Conservation (phyloP, 352 stramenopile genomes). For the Plasmopara viticola region DNA sequence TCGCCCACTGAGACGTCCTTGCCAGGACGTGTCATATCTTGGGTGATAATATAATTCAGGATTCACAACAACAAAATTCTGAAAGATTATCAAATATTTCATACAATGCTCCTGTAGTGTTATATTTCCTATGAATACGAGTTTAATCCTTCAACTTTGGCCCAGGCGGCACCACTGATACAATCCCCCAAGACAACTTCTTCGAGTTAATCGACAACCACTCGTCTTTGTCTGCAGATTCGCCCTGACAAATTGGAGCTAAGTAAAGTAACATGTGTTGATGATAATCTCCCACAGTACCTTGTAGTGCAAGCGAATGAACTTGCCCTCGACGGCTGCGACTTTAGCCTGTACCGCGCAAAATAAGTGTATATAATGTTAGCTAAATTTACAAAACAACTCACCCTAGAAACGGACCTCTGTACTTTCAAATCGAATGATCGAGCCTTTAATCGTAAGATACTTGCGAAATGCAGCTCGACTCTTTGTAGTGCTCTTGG, state of each 20-base stretch:
- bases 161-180: slow-evolving; percentile 30
- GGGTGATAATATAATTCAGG: too few relatives aligned
- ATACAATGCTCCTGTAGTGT: not conserved
- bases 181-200: slow-evolving; percentile 39
- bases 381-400: not conserved
- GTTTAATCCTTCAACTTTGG: slow-evolving; percentile 16
- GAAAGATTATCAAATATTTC: not conserved
- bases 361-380: not conserved
- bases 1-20: slow-evolving; percentile 61
- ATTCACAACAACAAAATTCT: too few relatives aligned
- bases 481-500: slow-evolving; percentile 24
- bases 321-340: slow-evolving; percentile 60
- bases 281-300: slow-evolving; percentile 9
- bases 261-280: not conserved
- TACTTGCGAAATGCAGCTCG: slow-evolving; percentile 29
- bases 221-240: slow-evolving; percentile 61
- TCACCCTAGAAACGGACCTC: slow-evolving; percentile 28
- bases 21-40: slow-evolving; percentile 8
- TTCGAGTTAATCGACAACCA: slow-evolving; percentile 52
- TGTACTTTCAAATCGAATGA: slow-evolving; percentile 54
- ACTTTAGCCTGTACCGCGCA: slow-evolving; percentile 42
- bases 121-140: not conserved
- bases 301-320: slow-evolving; percentile 78
- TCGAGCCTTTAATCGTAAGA: slow-evolving; percentile 55
- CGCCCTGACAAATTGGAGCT: slow-evolving; percentile 26